Percentiles rank a stretch among this genome's conserved stretches.
phyloP scores from a whole-genome alignment of 768 basidiomycete genomes.

The Nevesoporus exiguus region DNA sequence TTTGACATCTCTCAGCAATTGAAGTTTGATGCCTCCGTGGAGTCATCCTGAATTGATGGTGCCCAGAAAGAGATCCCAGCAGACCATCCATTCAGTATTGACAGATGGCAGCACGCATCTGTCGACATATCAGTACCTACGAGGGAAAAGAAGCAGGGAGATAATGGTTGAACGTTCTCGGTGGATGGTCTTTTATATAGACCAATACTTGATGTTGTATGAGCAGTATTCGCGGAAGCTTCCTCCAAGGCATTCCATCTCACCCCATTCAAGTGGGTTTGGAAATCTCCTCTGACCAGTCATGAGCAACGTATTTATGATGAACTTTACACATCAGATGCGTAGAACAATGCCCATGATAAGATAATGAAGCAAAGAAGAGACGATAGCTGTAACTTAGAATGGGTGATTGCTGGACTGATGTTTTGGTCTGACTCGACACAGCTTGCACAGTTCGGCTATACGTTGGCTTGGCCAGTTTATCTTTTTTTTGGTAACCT shows the following conservation, averaged over 20 bases:
- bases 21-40: neutral
- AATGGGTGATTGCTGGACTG: constrained; percentile 11
- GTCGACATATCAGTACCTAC: neutral
- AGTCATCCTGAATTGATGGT: neutral
- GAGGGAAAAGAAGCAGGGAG: neutral
- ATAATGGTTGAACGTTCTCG: neutral
- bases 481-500: neutral
- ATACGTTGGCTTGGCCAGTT: constrained; percentile 14
- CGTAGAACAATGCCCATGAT: neutral
- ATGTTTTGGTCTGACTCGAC: constrained; percentile 20
- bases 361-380: neutral
- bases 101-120: neutral
- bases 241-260: neutral
- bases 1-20: neutral
- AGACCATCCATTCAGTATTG: neutral
- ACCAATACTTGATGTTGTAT: neutral
- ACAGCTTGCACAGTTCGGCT: constrained; percentile 8
- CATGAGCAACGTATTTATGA: neutral
- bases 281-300: neutral
- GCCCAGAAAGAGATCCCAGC: neutral
- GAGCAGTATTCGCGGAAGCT: neutral
- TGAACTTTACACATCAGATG: neutral
- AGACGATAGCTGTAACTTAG: neutral
- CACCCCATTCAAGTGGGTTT: neutral
- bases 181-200: neutral